Evolutionary conservation across 2,329 filamentous ascomycete genomes (phyloP).

Genomic region (Penicillium griseofulvum): DNA sequence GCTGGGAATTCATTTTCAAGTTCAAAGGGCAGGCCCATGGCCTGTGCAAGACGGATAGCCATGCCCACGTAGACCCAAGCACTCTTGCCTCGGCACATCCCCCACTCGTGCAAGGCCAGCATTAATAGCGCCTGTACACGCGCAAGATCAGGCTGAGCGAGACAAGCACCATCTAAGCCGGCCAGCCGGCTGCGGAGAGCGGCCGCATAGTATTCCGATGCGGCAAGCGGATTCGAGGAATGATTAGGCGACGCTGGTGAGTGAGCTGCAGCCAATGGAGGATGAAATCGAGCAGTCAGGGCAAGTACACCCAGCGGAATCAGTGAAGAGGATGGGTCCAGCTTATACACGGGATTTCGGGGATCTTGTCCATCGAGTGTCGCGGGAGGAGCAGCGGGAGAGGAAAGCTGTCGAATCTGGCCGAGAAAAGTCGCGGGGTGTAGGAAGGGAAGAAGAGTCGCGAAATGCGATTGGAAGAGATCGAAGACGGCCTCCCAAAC

Average conservation of each 20-base stretch:
- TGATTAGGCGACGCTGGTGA: slow-evolving; percentile 45
- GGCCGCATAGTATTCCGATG: slow-evolving; percentile 56
- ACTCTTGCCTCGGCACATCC: slow-evolving; percentile 52
- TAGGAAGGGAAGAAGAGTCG: slow-evolving; percentile 57
- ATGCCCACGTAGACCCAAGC: slow-evolving; percentile 53
- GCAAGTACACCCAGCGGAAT: slow-evolving; percentile 57
- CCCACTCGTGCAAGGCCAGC: slow-evolving; percentile 58
- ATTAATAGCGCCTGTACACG: slow-evolving; percentile 55
- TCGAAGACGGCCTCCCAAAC: slow-evolving; percentile 59
- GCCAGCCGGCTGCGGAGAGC: slow-evolving; percentile 51
- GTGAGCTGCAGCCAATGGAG: slow-evolving; percentile 48
- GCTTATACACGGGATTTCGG: slow-evolving; percentile 29
- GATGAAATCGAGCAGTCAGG: slow-evolving; percentile 56
- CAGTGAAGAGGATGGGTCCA: slow-evolving; percentile 44
- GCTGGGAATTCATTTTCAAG: slow-evolving; percentile 49
- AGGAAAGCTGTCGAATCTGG: slow-evolving; percentile 44
- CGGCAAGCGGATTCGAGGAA: slow-evolving; percentile 49
- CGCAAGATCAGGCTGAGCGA: slow-evolving; percentile 48
- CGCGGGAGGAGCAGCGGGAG: slow-evolving; percentile 14
- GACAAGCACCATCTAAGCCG: slow-evolving; percentile 41
- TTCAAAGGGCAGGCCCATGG: slow-evolving; percentile 47
- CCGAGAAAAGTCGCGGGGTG: slow-evolving; percentile 55
- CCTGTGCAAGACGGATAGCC: slow-evolving; percentile 46
- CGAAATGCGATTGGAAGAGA: slow-evolving; percentile 58
- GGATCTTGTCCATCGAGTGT: slow-evolving; percentile 26